phyloP scores from a whole-genome alignment of 2,329 filamentous ascomycete species.

The Niveomyces coronatus region DNA sequence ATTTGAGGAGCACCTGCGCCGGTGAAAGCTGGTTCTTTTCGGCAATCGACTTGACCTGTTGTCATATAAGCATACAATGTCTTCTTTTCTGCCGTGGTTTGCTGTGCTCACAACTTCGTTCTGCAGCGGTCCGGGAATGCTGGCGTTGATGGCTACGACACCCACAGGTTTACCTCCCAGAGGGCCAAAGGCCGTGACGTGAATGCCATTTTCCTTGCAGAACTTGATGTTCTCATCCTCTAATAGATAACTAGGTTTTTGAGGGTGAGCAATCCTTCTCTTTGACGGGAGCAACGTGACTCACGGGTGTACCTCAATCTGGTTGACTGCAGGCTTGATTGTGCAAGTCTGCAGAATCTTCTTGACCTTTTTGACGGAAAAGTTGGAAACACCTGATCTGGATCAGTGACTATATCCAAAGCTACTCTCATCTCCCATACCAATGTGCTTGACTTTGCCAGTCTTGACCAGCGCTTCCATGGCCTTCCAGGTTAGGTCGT shows the following conservation, averaged over 20 bases:
- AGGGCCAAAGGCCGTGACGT: conserved; percentile 7
- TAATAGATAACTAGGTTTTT: conserved; percentile 6
- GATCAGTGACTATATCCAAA: background rate
- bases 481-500: conserved; percentile 4
- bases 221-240: conserved; percentile 7
- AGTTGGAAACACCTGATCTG: conserved; percentile 12
- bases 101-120: background rate
- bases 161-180: conserved; percentile 3
- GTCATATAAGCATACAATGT: no score
- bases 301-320: conserved; percentile 13
- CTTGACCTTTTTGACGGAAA: conserved; percentile 9
- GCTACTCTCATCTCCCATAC: background rate
- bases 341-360: conserved; percentile 7
- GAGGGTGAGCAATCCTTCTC: rapidly evolving
- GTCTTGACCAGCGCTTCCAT: conserved; percentile 4
- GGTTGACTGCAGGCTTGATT: conserved; percentile 11
- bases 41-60: background rate
- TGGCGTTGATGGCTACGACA: background rate
- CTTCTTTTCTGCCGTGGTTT: no score
- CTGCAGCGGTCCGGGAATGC: conserved; percentile 2
- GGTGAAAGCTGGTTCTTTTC: background rate
- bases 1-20: conserved; percentile 7
- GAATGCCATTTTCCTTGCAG: conserved; percentile 6
- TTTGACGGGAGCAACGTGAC: background rate
- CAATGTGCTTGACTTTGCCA: conserved; percentile 5